Conservation (phyloP, 2,329 filamentous ascomycete species). For the Stromatinia cepivora region DNA sequence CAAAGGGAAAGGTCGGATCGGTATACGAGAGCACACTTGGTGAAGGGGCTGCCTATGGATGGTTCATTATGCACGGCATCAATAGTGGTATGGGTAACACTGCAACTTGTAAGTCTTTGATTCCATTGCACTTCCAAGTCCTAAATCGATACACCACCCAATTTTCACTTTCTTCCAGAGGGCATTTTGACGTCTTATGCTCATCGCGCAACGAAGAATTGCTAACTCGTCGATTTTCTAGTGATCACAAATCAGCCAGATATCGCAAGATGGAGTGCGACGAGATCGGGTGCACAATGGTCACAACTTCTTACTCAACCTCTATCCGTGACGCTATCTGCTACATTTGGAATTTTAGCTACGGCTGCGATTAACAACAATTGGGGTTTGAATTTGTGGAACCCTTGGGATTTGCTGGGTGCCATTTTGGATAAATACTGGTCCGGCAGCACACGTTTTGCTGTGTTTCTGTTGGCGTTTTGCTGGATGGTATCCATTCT, state of each 20-base stretch:
- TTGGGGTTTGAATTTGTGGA: constrained; percentile 42
- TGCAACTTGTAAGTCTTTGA: constrained; percentile 35
- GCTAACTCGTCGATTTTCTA: neutral
- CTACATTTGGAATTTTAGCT: constrained; percentile 38
- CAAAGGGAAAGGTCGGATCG: constrained; percentile 39
- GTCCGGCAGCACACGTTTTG: constrained; percentile 46
- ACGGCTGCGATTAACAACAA: constrained; percentile 39
- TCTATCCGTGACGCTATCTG: constrained; percentile 29
- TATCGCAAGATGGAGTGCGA: constrained; percentile 45
- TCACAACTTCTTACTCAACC: constrained; percentile 43
- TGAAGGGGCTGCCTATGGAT: constrained; percentile 32
- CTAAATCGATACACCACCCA: neutral
- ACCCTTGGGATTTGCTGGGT: constrained; percentile 52
- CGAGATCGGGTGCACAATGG: constrained; percentile 42
- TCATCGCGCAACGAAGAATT: neutral
- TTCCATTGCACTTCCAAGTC: neutral
- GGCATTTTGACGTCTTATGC: neutral
- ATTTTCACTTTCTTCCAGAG: too few relatives aligned
- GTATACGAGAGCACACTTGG: constrained; percentile 32
- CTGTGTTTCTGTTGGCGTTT: constrained; percentile 47
- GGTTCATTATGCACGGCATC: constrained; percentile 46
- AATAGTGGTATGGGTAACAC: constrained; percentile 45
- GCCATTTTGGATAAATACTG: constrained; percentile 35
- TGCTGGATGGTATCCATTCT: constrained; percentile 56
- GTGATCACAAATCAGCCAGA: constrained; percentile 48